Conservation (phyloP, 495 filamentous ascomycete species). For the Hypomontagnella monticulosa region DNA sequence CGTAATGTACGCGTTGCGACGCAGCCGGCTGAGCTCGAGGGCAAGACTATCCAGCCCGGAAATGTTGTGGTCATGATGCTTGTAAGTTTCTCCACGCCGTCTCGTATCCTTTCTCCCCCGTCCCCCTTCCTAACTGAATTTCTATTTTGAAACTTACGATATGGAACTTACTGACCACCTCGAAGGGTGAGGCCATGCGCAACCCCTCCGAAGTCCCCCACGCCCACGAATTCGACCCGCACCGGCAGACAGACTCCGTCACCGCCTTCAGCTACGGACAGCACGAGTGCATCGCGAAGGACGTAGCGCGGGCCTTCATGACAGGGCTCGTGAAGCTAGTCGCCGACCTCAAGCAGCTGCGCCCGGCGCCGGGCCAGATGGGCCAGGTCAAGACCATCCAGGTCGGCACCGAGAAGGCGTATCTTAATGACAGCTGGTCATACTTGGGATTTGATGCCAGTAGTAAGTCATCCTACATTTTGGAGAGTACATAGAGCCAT, state of each 20-base stretch:
- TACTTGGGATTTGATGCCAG: constrained; percentile 50
- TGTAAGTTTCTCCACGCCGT: constrained; percentile 34
- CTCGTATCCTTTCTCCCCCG: neutral
- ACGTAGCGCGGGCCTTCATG: constrained; percentile 40
- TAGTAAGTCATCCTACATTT: constrained; percentile 37
- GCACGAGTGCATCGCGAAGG: constrained; percentile 46
- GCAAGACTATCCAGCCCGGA: constrained; percentile 40
- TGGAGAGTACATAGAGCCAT: neutral
- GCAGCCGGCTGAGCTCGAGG: constrained; percentile 37
- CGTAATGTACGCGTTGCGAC: constrained; percentile 44
- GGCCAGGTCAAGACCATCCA: constrained; percentile 48
- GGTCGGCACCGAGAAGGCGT: constrained; percentile 45
- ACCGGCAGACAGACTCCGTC: constrained; percentile 26
- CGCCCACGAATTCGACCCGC: constrained; percentile 37
- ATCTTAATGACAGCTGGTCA: constrained; percentile 54
- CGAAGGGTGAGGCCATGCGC: constrained; percentile 45
- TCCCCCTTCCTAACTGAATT: too few relatives aligned
- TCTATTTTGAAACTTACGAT: too few relatives aligned
- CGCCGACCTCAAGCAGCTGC: constrained; percentile 49
- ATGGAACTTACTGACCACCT: neutral
- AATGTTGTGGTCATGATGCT: constrained; percentile 44
- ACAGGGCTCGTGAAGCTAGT: constrained; percentile 46
- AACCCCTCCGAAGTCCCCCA: constrained; percentile 36
- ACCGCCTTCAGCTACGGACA: constrained; percentile 45
- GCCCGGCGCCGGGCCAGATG: constrained; percentile 51